Base-by-base conservation (phyloP, 2,329 filamentous ascomycete species). In the Nannizzia gypsea region DNA sequence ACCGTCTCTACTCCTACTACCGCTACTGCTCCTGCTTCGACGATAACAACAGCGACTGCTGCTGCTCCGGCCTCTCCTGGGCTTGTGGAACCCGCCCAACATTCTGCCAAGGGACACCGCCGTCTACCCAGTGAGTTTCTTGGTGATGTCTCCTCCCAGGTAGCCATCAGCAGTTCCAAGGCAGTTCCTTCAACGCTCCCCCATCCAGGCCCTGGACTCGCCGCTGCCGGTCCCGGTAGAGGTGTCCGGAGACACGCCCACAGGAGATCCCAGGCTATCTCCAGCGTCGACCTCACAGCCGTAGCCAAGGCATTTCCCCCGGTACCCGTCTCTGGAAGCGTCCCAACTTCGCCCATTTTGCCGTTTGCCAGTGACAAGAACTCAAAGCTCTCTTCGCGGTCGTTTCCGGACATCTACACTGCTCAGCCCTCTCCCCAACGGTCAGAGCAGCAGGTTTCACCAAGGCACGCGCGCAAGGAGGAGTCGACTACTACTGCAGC, bases 211-310 rank as follows among this genome's bases (percentile, higher is more conserved):
- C 70, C 74, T 20, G 73, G 60, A 9, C 73, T 73, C 34, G 34
- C 38, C 22, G 67, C 38, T 22, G 67, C 70, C 58, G 70, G 76
- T 36, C 77, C 76, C 6, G 77, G 77, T 31, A 77, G 82, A 46
- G 74, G 78, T 58, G 80, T 84, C 63, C 81, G 88, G 65, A 84
- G 87, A 15, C 89, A 95, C 72, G 83, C 82, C 17, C 91, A 96
- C 70, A 83, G 89, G 61, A 84, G 92, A 62, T 96, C 91, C 26
- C 80, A 76, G 62, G 88, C 89, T 3, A 85, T 96, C 13, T 96
- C 90, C 1, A 88, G 85, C 60, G 88, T 92, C 68, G 91, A 96
- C 68, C 74, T 96, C 22, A 80, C 78, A 26, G 76, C 81, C 48
- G 78, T 80, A 56, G 70, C 80, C 15, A 75, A 78, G 52, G 74